Percentiles rank a stretch among this genome's conserved stretches.
Evolutionary conservation across 2,329 filamentous ascomycete species (phyloP).

Genomic region (Phialophora expanda): DNA sequence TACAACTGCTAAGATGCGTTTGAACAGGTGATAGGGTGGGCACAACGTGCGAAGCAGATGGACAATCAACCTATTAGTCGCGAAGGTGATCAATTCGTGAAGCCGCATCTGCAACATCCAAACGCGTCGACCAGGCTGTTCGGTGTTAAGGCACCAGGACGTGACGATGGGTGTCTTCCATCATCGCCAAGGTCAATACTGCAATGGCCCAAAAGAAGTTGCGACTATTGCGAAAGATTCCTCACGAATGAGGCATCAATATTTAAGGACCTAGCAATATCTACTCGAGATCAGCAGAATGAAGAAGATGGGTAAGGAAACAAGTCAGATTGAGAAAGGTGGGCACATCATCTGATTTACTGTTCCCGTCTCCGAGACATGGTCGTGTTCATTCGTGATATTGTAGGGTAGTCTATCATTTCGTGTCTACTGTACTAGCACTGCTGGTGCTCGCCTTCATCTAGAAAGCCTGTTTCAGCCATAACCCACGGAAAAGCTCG

Average conservation of each 20-base stretch:
- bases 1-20: not conserved
- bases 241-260: not conserved
- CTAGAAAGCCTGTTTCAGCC: slow-evolving; percentile 12
- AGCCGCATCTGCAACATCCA: not conserved
- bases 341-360: not conserved
- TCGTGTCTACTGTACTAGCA: slow-evolving; percentile 26
- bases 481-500: not conserved
- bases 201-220: not conserved
- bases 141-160: not conserved
- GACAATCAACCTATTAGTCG: not conserved
- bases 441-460: slow-evolving; percentile 33
- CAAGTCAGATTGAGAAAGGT: not conserved
- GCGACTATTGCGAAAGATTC: not conserved
- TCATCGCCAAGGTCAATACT: not conserved
- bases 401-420: not conserved
- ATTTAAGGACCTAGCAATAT: not conserved
- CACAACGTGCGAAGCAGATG: not conserved
- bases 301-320: not conserved
- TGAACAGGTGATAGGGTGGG: not conserved
- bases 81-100: not conserved
- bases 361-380: not conserved
- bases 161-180: not conserved
- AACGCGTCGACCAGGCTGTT: not conserved
- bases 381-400: not conserved
- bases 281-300: not conserved